Conservation (phyloP, 148 eudicot species). For the Rhododendron ferrugineum region DNA sequence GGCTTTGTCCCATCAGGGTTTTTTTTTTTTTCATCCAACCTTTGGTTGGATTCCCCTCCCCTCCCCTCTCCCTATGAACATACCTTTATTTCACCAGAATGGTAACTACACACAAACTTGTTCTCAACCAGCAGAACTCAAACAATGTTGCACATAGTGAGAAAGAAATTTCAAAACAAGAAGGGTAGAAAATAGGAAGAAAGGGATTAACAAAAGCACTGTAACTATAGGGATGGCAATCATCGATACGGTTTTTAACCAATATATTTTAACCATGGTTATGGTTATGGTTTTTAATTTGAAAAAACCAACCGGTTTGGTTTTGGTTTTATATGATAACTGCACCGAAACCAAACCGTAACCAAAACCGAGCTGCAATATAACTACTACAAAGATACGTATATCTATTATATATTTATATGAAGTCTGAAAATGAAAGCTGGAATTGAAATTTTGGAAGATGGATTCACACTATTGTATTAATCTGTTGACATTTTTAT, state of each 20-base stretch:
- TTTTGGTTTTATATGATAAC: not conserved
- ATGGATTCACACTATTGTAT: not conserved
- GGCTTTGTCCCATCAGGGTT: too few relatives aligned
- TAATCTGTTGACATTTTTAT: not conserved
- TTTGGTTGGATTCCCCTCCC: too few relatives aligned
- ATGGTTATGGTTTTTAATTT: not conserved
- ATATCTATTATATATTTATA: not conserved
- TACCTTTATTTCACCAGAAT: not conserved
- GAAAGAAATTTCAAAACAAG: not conserved
- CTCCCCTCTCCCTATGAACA: not conserved
- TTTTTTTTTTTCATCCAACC: too few relatives aligned
- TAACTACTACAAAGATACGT: not conserved
- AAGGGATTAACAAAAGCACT: not conserved
- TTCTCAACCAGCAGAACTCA: not conserved
- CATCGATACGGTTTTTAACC: too few relatives aligned
- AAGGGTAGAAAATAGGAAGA: not conserved
- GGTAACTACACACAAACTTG: not conserved
- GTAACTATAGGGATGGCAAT: not conserved
- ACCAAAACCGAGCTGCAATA: not conserved
- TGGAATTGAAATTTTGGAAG: not conserved
- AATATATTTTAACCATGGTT: too few relatives aligned
- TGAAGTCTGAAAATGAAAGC: not conserved
- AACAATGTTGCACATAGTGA: not conserved
- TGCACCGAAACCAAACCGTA: not conserved
- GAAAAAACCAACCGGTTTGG: not conserved